Evolutionary conservation across 2,329 filamentous ascomycete species (phyloP), one percentile per base, ranked within the genome.

Genomic region (Alternaria metachromatica): DNA sequence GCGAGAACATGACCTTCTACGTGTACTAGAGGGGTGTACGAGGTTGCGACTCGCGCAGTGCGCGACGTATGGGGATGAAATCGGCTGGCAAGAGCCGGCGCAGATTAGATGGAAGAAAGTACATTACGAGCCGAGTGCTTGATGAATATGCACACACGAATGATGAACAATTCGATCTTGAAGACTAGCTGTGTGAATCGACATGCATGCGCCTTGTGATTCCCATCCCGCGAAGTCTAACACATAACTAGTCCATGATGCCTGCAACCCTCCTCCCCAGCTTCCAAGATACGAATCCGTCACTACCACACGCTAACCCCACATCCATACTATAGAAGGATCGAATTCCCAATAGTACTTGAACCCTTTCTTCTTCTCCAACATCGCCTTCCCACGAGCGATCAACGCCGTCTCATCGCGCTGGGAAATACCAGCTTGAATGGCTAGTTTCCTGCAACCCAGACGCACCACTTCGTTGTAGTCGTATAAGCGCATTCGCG

Each of bases 1-100:
- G 70, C 25, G 75, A 77, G 58, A 64, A 64, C 4, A 65, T 67
- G 37, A 71, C 68, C 20, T 78, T 79, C 60, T 78, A 72, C 54
- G 76, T 77, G 51, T 78, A 78, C 67, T 79, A 70, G 30, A 49
- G 7, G 9, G 6, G 2, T 18, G 23, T 15, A 6, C 26, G 9
- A 2, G 12, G n/a, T 11, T 23, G 25, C 41, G 44, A 6, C 2
- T 15, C 7, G 11, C 15, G 13, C 8, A 23, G 18, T 21, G 13
- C 12, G 23, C 15, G 12, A 21, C 18, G 26, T 6, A 0, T 3
- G 15, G 9, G 44, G 0, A 37, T 2, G 9, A 1, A 37, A 56
- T 48, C 43, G 54, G 54, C 54, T 56, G 30, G 54, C 43, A 56
- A 33, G 43, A 46, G 44, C 18, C 33, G 11, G 54, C 54, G 54